Base-by-base conservation (phyloP, 176 grass and related monocot genomes). In the Carex parvula region DNA sequence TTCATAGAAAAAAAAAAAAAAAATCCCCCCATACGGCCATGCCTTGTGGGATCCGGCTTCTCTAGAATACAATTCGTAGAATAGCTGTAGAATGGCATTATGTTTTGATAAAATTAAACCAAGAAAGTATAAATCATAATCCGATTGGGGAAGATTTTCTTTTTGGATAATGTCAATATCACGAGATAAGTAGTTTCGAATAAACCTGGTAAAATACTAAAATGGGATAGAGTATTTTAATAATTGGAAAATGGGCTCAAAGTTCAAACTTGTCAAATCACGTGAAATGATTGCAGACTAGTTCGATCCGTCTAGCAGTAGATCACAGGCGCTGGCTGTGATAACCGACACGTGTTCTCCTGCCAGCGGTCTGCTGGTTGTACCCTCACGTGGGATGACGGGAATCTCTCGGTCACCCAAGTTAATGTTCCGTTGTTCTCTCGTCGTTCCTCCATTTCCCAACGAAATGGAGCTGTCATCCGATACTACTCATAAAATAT, bases 291-390 rank as follows among this genome's bases (percentile, higher is more conserved):
- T 24, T 74, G 42, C 5, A 50, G 41, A 48, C 3, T 17, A 46
- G 39, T 46, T 8, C 5, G 17, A 44, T 46, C 44, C 3, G 29
- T 22, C 70, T 26, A 12, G 46, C 6, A 61, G 21, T 21, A 75
- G 0, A 75, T 75, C 44, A 50, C 42, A 73, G 6, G 14, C 7
- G 44, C 44, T 74, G 24, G 70, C 42, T 74, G 70, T 76, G 72
- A 55, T 76, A 8, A 76, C 72, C 13, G 72, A 76, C 72, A 76
- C 72, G 72, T 76, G 72, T 53, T 29, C 22, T 32, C 1, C 14
- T 76, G 48, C 22, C 72, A 76, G 48, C 44, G 42, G 72, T 32
- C 72, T 56, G 72, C 12, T 55, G 18, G 72, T 55, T 55, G 72
- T 53, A 76, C 21, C 5, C 48, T 32, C 72, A 55, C 48, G 48